These are phyloP conservation scores for Cryptococcus wingfieldii DNA, from an alignment of 1,284 basidiomycete genomes.

Conservation along the genomic window DNA sequence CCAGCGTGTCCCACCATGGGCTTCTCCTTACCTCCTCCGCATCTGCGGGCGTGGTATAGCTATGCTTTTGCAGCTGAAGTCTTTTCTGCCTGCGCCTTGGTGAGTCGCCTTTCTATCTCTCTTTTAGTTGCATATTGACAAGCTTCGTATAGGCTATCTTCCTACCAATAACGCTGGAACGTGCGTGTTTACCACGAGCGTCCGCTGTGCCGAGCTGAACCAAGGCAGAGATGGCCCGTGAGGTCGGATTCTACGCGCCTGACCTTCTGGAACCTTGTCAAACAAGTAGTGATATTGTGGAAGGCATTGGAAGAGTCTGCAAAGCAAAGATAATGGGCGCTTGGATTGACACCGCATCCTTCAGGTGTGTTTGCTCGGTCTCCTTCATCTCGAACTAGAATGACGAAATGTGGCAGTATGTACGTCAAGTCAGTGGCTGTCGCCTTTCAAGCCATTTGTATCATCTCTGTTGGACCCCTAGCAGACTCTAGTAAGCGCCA, in stretches of 20 bases:
- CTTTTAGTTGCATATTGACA: not conserved
- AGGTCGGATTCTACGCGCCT: constrained; percentile 39
- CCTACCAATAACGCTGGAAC: constrained; percentile 46
- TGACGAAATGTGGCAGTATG: constrained; percentile 54
- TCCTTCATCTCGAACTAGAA: not conserved
- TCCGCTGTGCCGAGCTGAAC: not conserved
- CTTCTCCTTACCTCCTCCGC: constrained; percentile 8
- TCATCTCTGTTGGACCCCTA: constrained; percentile 82
- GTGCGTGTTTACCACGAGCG: constrained; percentile 16
- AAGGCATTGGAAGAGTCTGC: constrained; percentile 23
- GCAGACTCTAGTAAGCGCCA: constrained; percentile 74
- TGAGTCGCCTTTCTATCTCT: constrained; percentile 9
- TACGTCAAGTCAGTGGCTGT: constrained; percentile 83
- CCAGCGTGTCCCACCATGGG: not conserved
- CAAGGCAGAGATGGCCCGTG: constrained; percentile 41
- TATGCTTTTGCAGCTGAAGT: constrained; percentile 48
- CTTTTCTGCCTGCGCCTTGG: constrained; percentile 41
- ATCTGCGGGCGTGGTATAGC: constrained; percentile 43
- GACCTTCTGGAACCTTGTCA: constrained; percentile 31
- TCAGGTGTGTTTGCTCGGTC: constrained; percentile 58
- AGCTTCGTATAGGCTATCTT: constrained; percentile 38
- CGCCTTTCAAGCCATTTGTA: constrained; percentile 76
- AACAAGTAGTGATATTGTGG: constrained; percentile 2
- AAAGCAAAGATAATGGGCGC: constrained; percentile 50
- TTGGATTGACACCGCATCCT: constrained; percentile 82